Evolutionary conservation across 441 rosid species (phyloP).

Genomic region (Populus hybrid): DNA sequence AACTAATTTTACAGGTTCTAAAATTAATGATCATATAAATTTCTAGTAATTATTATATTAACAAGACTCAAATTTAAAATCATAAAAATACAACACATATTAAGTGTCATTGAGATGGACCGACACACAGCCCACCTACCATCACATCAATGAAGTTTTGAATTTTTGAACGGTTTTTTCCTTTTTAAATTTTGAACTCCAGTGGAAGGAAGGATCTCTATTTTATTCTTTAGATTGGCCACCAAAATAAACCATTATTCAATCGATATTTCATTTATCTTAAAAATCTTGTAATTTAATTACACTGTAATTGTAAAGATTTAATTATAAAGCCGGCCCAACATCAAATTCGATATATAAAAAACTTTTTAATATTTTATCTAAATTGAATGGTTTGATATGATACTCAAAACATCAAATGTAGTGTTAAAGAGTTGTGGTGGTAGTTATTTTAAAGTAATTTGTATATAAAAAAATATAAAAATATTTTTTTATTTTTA

Average conservation of each 20-base stretch:
- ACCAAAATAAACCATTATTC: background rate
- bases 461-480: too few relatives aligned
- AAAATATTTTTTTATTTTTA: too few relatives aligned
- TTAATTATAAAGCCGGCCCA: background rate
- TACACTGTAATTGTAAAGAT: too few relatives aligned
- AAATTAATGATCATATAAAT: too few relatives aligned
- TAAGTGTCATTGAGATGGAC: background rate
- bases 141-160: background rate
- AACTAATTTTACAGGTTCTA: too few relatives aligned
- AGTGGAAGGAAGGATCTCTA: constrained; percentile 11
- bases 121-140: background rate
- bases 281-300: background rate
- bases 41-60: too few relatives aligned
- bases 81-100: too few relatives aligned
- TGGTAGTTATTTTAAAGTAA: too few relatives aligned
- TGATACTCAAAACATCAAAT: background rate
- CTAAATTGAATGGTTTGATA: background rate
- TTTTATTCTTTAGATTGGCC: background rate
- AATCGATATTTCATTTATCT: background rate
- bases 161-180: background rate
- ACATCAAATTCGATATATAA: too few relatives aligned
- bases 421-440: too few relatives aligned
- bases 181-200: background rate
- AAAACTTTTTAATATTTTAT: too few relatives aligned
- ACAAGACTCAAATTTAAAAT: too few relatives aligned